Conservation (phyloP, 345 rosid genomes). For the Clausena lansium region DNA sequence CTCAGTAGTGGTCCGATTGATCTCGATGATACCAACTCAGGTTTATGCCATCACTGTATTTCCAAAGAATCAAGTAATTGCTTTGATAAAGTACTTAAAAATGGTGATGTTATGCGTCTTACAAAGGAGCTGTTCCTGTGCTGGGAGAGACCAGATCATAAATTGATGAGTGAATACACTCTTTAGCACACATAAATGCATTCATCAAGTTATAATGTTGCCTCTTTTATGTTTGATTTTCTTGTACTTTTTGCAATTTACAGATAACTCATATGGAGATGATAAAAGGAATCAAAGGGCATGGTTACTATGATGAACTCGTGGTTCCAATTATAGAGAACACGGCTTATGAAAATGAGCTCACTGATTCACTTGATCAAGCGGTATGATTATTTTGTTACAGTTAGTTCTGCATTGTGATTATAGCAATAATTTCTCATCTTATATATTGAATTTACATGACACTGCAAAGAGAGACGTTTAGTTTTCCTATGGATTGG, state of each 20-base stretch:
- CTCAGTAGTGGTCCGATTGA: background rate
- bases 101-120: background rate
- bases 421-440: background rate
- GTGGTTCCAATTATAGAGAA: conserved; percentile 95
- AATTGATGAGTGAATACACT: background rate
- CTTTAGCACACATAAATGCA: background rate
- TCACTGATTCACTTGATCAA: conserved; percentile 87
- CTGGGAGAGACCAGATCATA: background rate
- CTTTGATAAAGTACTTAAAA: background rate
- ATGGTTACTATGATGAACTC: conserved; percentile 92
- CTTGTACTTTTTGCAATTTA: conserved; percentile 16
- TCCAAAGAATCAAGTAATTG: background rate
- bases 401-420: background rate
- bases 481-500: background rate
- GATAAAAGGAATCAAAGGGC: conserved; percentile 99
- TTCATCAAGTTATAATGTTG: background rate
- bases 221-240: background rate
- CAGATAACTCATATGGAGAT: conserved; percentile 99
- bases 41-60: background rate
- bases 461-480: background rate
- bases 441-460: background rate
- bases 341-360: conserved; percentile 84
- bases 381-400: conserved; percentile 50
- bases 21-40: background rate
- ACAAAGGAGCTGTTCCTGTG: background rate